phyloP scores from a whole-genome alignment of 257 asterid genomes.

The Euphrasia confusa region DNA sequence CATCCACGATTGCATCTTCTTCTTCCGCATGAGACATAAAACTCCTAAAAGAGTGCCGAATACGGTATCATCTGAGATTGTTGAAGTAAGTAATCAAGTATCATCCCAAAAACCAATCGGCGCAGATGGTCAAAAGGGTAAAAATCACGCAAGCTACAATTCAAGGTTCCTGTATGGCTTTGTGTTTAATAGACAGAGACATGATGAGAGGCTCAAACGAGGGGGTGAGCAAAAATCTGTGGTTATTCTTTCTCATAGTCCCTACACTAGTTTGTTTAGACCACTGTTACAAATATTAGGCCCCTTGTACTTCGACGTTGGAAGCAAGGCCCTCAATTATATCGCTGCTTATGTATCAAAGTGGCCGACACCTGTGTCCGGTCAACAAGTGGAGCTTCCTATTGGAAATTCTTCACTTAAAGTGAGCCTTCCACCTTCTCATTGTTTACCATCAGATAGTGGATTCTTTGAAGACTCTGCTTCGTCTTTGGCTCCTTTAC shows the following conservation, averaged over 20 bases:
- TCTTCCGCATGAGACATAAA: constrained; percentile 72
- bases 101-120: constrained; percentile 29
- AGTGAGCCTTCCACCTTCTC: constrained; percentile 89
- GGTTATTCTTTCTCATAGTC: constrained; percentile 83
- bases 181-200: constrained; percentile 97
- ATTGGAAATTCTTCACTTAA: constrained; percentile 84
- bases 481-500: constrained; percentile 87
- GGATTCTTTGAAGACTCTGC: constrained; percentile 84
- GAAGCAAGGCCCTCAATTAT: constrained; percentile 79
- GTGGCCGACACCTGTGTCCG: constrained; percentile 90
- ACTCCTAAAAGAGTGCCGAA: constrained; percentile 29
- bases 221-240: constrained; percentile 98
- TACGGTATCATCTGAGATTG: constrained; percentile 44
- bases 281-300: constrained; percentile 95
- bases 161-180: constrained; percentile 78
- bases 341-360: constrained; percentile 78
- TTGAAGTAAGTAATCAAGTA: constrained; percentile 41
- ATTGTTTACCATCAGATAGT: constrained; percentile 79
- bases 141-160: constrained; percentile 26
- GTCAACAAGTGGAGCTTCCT: constrained; percentile 82
- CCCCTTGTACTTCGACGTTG: constrained; percentile 87
- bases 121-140: constrained; percentile 32
- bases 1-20: constrained; percentile 88
- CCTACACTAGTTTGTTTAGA: constrained; percentile 84
- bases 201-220: constrained; percentile 86